These are phyloP conservation scores for Lagerstroemia fauriei DNA, from an alignment of 441 rosid species.

Conservation along the genomic window DNA sequence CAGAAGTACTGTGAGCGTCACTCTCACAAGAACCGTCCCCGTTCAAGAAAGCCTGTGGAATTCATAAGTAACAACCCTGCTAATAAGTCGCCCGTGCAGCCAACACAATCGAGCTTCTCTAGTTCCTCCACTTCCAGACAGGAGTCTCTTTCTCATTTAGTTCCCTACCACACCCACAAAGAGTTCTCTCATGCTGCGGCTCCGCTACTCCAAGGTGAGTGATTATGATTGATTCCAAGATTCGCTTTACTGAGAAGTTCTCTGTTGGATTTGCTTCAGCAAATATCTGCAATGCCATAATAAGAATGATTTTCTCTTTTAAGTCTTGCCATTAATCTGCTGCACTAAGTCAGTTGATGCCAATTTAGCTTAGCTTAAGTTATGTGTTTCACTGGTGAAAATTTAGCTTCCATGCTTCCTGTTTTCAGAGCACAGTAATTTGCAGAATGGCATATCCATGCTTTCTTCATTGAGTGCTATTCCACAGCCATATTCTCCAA, in stretches of 20 bases:
- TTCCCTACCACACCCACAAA: background rate
- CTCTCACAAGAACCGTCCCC: slow-evolving; percentile 69
- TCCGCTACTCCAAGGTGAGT: slow-evolving; percentile 6
- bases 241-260: background rate
- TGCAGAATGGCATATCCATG: too few species aligned
- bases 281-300: background rate
- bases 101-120: background rate
- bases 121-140: background rate
- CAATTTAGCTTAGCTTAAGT: background rate
- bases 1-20: slow-evolving; percentile 77
- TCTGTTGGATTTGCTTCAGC: background rate
- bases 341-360: background rate
- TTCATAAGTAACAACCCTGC: slow-evolving; percentile 23
- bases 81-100: slow-evolving; percentile 8
- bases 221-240: background rate
- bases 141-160: background rate
- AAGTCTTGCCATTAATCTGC: background rate
- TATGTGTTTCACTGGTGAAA: background rate
- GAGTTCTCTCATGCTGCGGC: slow-evolving; percentile 1
- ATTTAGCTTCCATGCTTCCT: background rate
- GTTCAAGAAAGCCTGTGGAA: slow-evolving; percentile 83
- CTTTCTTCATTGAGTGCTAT: background rate
- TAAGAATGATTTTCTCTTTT: background rate
- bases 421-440: background rate
- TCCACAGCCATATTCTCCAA: background rate